A percentile compares a stretch with the other conserved stretches of the same genome.
Evolutionary conservation across 768 basidiomycete species (phyloP).

Genomic region (Pisolithus albus): DNA sequence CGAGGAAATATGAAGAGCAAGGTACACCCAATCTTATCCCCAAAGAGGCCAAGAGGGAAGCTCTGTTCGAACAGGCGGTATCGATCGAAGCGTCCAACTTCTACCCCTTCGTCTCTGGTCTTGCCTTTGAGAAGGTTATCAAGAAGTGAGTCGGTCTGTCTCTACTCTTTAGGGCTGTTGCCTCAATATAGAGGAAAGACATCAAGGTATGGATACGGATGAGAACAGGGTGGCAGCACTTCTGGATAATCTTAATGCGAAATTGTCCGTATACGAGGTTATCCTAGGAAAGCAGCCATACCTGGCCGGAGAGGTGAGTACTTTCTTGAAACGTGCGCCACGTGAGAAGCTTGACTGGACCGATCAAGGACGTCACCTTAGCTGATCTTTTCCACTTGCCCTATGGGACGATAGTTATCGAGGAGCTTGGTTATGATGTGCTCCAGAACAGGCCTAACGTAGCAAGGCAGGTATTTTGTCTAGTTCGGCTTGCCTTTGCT

Average conservation of each 20-base stretch:
- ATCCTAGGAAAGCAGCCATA: slow-evolving; percentile 50
- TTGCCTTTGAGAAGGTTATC: slow-evolving; percentile 44
- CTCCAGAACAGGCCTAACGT: slow-evolving; percentile 21
- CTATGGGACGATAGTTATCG: slow-evolving; percentile 25
- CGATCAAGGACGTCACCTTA: slow-evolving; percentile 33
- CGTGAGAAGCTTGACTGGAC: not conserved
- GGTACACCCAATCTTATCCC: slow-evolving; percentile 17
- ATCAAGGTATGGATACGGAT: slow-evolving; percentile 16
- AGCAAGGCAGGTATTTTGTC: slow-evolving; percentile 13
- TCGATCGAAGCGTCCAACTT: slow-evolving; percentile 35
- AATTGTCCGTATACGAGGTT: slow-evolving; percentile 45
- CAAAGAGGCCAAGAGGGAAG: slow-evolving; percentile 8
- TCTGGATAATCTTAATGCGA: slow-evolving; percentile 24
- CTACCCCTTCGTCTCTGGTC: slow-evolving; percentile 36
- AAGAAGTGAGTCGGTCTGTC: slow-evolving; percentile 34
- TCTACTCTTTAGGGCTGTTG: slow-evolving; percentile 3
- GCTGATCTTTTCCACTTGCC: slow-evolving; percentile 43
- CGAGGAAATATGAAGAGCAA: slow-evolving; percentile 18
- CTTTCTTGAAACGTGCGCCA: not conserved
- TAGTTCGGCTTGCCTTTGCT: not conserved
- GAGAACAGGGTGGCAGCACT: slow-evolving; percentile 18
- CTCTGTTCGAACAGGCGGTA: slow-evolving; percentile 18
- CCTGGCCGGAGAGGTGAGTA: slow-evolving; percentile 48
- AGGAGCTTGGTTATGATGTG: slow-evolving; percentile 18
- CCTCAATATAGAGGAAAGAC: not conserved